phyloP scores from a whole-genome alignment of 2,329 filamentous ascomycete genomes.

The Fusarium austroafricanum region DNA sequence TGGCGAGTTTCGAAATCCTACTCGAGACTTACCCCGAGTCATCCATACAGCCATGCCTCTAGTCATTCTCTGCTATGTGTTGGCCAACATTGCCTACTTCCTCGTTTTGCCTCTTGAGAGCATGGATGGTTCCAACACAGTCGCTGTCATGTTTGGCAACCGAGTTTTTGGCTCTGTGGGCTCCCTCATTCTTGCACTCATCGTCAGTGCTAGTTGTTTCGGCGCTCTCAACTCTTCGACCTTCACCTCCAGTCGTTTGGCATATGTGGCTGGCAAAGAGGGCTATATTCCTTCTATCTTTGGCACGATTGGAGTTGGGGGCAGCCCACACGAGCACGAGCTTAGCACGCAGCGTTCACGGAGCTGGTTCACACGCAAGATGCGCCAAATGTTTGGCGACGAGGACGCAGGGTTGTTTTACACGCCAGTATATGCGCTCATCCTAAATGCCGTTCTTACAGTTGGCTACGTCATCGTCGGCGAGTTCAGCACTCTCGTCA shows the following conservation, averaged over 20 bases:
- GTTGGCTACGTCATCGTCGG: constrained; percentile 83
- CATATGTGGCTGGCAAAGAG: constrained; percentile 95
- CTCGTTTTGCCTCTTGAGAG: constrained; percentile 84
- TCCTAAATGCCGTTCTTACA: constrained; percentile 82
- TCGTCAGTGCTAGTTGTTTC: constrained; percentile 92
- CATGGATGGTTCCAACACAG: constrained; percentile 90
- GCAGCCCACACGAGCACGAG: constrained; percentile 53
- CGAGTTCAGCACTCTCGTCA: constrained; percentile 91
- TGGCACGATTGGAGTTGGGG: constrained; percentile 80
- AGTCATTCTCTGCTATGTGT: constrained; percentile 88
- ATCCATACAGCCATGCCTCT: constrained; percentile 97
- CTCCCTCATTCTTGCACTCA: constrained; percentile 84
- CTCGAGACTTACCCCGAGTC: constrained; percentile 88
- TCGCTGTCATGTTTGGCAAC: constrained; percentile 93
- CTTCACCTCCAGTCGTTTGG: constrained; percentile 90
- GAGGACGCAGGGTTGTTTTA: constrained; percentile 84
- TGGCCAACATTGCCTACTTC: constrained; percentile 95
- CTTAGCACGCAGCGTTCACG: constrained; percentile 60
- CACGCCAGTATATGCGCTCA: constrained; percentile 92
- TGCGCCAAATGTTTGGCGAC: constrained; percentile 77
- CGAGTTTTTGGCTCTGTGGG: constrained; percentile 90
- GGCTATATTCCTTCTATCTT: constrained; percentile 89
- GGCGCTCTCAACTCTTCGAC: constrained; percentile 94
- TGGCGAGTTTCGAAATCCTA: constrained; percentile 93
- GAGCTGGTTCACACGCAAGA: constrained; percentile 67